Percentiles rank a stretch among this genome's conserved stretches.
Evolutionary conservation across 768 basidiomycete species (phyloP).

Genomic region (Coprinopsis marcescibilis): DNA sequence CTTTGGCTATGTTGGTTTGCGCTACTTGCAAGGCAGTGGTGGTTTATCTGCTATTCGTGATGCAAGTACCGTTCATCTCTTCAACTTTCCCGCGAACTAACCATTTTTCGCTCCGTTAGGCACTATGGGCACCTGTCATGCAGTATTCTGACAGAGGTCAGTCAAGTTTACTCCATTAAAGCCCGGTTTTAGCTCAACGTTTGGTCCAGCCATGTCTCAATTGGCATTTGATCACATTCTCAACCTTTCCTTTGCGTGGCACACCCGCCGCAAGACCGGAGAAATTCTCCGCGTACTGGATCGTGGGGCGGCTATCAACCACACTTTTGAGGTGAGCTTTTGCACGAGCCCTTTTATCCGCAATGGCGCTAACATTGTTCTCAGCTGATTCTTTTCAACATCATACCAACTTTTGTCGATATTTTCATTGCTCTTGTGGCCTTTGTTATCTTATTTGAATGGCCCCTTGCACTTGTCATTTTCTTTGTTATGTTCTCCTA

Average conservation of each 20-base stretch:
- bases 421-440: slow-evolving; percentile 63
- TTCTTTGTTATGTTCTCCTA: slow-evolving; percentile 72
- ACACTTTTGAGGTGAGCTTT: slow-evolving; percentile 56
- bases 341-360: background rate
- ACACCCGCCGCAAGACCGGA: slow-evolving; percentile 77
- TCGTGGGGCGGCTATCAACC: slow-evolving; percentile 83
- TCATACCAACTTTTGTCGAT: slow-evolving; percentile 80
- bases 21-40: slow-evolving; percentile 71
- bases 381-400: slow-evolving; percentile 76
- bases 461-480: slow-evolving; percentile 61
- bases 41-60: slow-evolving; percentile 68
- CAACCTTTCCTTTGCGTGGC: slow-evolving; percentile 81
- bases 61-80: slow-evolving; percentile 23
- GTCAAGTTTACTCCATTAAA: slow-evolving; percentile 8
- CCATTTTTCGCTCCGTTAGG: slow-evolving; percentile 25
- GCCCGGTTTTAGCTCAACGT: background rate
- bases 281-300: slow-evolving; percentile 79
- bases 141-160: slow-evolving; percentile 75
- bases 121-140: slow-evolving; percentile 84
- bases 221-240: slow-evolving; percentile 84
- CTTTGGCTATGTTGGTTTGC: slow-evolving; percentile 58
- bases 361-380: background rate
- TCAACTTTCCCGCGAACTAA: background rate
- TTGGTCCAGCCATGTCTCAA: slow-evolving; percentile 67
- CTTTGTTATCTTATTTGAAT: slow-evolving; percentile 60